These are phyloP conservation scores for Xylaria palmicola DNA, from an alignment of 495 filamentous ascomycete species.

Conservation along the genomic window DNA sequence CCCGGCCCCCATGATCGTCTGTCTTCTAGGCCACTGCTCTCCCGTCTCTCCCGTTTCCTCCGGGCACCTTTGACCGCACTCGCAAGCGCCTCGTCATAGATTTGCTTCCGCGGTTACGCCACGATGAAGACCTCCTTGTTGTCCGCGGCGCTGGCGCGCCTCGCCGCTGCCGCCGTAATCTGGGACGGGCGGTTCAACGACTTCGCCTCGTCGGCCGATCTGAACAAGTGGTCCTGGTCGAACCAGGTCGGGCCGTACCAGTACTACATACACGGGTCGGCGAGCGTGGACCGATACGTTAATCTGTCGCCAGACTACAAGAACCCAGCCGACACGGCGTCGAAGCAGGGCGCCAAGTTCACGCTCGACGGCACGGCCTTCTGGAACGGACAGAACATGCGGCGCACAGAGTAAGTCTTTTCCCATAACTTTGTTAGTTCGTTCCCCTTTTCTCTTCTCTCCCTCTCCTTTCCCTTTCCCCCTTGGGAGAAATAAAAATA, in stretches of 20 bases:
- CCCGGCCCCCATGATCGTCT: not conserved
- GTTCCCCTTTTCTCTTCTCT: too few species aligned
- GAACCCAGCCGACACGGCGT: slow-evolving; percentile 64
- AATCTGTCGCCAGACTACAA: slow-evolving; percentile 56
- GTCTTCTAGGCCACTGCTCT: not conserved
- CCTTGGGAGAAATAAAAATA: too few species aligned
- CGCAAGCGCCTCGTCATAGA: too few species aligned
- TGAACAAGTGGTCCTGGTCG: slow-evolving; percentile 62
- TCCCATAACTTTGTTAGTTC: too few species aligned
- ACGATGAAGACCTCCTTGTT: slow-evolving; percentile 29
- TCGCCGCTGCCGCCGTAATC: slow-evolving; percentile 42
- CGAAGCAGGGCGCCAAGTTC: slow-evolving; percentile 65
- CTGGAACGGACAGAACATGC: slow-evolving; percentile 59
- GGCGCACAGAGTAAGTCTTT: slow-evolving; percentile 52
- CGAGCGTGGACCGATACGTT: slow-evolving; percentile 54
- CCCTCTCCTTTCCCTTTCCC: not conserved
- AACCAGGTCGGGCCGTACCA: slow-evolving; percentile 68
- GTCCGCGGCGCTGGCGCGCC: slow-evolving; percentile 16
- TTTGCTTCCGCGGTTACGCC: too few species aligned
- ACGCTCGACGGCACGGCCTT: slow-evolving; percentile 64
- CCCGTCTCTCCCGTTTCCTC: not conserved
- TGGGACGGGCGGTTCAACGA: slow-evolving; percentile 65
- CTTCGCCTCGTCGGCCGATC: slow-evolving; percentile 45
- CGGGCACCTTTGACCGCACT: not conserved
- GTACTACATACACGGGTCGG: slow-evolving; percentile 69